A percentile compares a stretch with the other conserved stretches of the same genome.
These are phyloP conservation scores for Pseudogymnoascus sp. DNA, from an alignment of 2,329 filamentous ascomycete genomes.

Conservation along the genomic window DNA sequence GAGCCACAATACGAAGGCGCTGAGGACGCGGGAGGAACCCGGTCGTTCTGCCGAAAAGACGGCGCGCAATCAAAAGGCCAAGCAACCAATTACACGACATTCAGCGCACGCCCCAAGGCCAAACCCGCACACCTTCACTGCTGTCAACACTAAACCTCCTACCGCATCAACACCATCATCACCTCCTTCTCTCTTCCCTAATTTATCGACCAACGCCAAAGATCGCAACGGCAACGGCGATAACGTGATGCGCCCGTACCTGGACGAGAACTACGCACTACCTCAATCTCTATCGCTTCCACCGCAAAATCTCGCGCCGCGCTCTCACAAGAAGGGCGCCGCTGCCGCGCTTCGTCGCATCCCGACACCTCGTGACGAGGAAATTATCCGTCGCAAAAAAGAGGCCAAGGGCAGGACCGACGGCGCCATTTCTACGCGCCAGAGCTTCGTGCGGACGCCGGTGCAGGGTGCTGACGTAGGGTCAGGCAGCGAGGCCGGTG, in stretches of 20 bases:
- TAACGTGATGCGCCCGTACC: neutral
- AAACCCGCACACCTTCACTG: slow-evolving; percentile 24
- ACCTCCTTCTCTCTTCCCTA: neutral
- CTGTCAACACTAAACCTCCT: slow-evolving; percentile 13
- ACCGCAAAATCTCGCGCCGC: neutral
- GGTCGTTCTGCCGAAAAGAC: slow-evolving; percentile 1
- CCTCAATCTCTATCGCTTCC: neutral
- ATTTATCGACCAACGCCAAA: neutral
- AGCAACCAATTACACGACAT: slow-evolving; percentile 1
- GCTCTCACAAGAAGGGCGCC: slow-evolving; percentile 7
- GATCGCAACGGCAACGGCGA: neutral
- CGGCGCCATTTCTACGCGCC: neutral
- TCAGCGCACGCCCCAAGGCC: slow-evolving; percentile 14
- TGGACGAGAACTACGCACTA: neutral
- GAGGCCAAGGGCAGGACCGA: neutral
- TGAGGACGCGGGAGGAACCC: neutral
- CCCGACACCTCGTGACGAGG: slow-evolving; percentile 1
- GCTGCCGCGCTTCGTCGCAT: neutral
- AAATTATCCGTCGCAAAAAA: slow-evolving; percentile 3
- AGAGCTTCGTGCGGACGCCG: slow-evolving; percentile 25
- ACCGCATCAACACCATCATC: slow-evolving; percentile 13
- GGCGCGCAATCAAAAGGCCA: slow-evolving; percentile 3
- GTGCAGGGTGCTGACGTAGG: slow-evolving; percentile 14
- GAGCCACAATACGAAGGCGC: neutral
- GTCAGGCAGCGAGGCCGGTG: slow-evolving; percentile 21